Evolutionary conservation across 768 basidiomycete species (phyloP), one percentile per base, ranked within the genome.

Genomic region (Phlebiopsis flavidoalba): DNA sequence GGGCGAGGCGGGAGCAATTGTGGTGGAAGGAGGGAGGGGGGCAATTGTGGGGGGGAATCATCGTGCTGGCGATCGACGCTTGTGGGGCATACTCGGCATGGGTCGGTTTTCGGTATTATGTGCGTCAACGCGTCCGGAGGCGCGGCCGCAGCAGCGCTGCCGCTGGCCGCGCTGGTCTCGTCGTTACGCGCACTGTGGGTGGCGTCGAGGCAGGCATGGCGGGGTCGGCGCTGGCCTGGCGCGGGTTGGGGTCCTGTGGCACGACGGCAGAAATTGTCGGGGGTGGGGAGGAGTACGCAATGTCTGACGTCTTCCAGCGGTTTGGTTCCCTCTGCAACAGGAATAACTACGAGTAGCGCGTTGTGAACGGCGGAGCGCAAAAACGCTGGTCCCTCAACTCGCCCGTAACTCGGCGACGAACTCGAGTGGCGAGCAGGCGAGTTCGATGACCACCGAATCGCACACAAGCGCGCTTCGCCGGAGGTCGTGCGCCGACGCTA

Each of bases 271-370:
- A n/a, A n/a, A n/a, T n/a, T n/a, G n/a, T n/a, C n/a, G n/a, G n/a
- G n/a, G n/a, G n/a, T n/a, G n/a, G 2, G 65, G 72, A 26, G 78
- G 71, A 58, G 65, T 70, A 58, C 74, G 84, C 45, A 73, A 73
- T 73, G n/a, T 85, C 86, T 63, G 83, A 87, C 74, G 66, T 86
- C 85, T 63, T 81, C 87, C n/a, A n/a, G n/a, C n/a, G n/a, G n/a
- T n/a, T 37, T 89, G 90, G 67, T 76, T 87, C 55, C 88, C 89
- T n/a, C 71, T 91, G 66, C 82, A 83, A 64, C 86, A 86, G 69
- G 82, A 80, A n/a, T 66, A 85, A 83, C 67, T 65, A n/a, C 75
- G 58, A 83, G 80, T 65, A 78, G 76, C 65, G 77, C 80, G 52
- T 87, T n/a, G n/a, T n/a, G n/a, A n/a, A n/a, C n/a, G n/a, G n/a